Evolutionary conservation across 257 asterid species (phyloP), one percentile per base, ranked within the genome.

Genomic region (Salvia splendens): DNA sequence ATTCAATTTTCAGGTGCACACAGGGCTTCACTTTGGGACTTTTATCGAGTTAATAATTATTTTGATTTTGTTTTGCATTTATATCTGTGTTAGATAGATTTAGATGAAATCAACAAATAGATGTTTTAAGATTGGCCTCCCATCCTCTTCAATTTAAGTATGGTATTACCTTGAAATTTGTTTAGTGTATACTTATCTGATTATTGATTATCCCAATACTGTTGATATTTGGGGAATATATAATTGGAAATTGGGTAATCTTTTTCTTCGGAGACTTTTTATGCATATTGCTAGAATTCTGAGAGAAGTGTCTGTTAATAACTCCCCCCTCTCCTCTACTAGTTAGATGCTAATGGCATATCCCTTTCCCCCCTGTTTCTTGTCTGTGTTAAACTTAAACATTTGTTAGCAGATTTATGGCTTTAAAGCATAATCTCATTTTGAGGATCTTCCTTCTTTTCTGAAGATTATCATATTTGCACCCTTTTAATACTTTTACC

Each of bases 1-100:
- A 30, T 70, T 73, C 75, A 77, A 73, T 24, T 91, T 88, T 62
- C 71, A 88, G 99, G 99, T 91, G 32, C 42, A 16, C 32, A 24
- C 2, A 24, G 30, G 30, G 30, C 30, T 24, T 24, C 30, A 24
- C 1, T 24, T 24, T 24, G 30, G 30, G 30, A 24, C 2, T 24
- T 24, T 24, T 1, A 24, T 24, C 30, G 33, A 46, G 35, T 5
- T 41, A 12, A 7, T 36, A 33, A 5, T 12, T 42, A 8, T 11
- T 46, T 38, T n/a, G 12, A 49, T 6, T 57, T 16, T 51, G 65
- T 51, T 30, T 42, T 24, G 11, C 14, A 32, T 11, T 60, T 36
- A 49, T 68, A 42, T 16, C 16, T 3, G 56, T 36, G 35, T 36
- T 56, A 17, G 15, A 56, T 54, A 9, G 59, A n/a, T 11, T 36